Evolutionary conservation across 805 yeast genomes (phyloP).

Genomic region (Candida patagonica): DNA sequence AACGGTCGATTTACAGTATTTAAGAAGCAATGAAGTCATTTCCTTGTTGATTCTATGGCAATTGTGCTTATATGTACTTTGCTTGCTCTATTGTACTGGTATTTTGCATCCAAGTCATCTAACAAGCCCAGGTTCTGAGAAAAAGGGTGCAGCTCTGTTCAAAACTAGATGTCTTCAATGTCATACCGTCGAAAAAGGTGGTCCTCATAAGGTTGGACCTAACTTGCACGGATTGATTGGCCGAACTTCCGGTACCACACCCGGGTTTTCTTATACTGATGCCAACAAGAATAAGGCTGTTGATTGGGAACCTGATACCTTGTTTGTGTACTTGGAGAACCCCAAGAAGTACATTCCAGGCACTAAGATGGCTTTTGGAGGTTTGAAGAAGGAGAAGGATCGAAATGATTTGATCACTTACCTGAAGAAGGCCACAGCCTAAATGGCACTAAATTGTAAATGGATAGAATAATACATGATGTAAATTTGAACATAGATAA

Average conservation of each 20-base stretch:
- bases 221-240: constrained; percentile 92
- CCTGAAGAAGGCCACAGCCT: constrained; percentile 40
- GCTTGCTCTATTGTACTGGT: no score
- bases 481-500: constrained; percentile 3
- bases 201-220: constrained; percentile 98
- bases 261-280: constrained; percentile 92
- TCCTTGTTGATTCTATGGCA: no score
- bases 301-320: constrained; percentile 73
- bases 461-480: neutral
- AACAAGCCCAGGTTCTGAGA: constrained; percentile 50
- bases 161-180: constrained; percentile 99
- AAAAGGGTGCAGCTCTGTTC: constrained; percentile 97
- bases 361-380: constrained; percentile 99
- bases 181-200: constrained; percentile 94
- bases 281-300: constrained; percentile 97
- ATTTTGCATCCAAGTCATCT: constrained; percentile 1
- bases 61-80: no score
- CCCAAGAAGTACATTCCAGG: constrained; percentile 99
- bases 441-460: no score
- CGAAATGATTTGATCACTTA: constrained; percentile 93
- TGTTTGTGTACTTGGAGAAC: constrained; percentile 95
- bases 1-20: no score
- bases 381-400: constrained; percentile 98
- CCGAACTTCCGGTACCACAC: constrained; percentile 86
- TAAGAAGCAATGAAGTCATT: no score